Evolutionary conservation across 371 early-diverging fungal species (phyloP).

Genomic region (Batkoa obscura): DNA sequence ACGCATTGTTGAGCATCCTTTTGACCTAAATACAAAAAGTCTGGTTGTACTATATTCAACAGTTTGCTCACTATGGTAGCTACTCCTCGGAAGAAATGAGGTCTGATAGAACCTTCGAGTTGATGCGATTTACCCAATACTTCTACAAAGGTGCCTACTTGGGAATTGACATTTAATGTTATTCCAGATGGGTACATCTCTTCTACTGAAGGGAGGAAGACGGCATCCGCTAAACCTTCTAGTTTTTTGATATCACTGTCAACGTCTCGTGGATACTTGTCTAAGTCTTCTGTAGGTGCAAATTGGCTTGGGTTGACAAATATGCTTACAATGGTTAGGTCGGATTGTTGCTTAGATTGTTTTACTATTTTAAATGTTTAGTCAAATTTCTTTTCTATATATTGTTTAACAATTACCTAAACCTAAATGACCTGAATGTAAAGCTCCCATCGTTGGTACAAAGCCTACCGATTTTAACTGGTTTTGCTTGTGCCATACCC

Average conservation of each 20-base stretch:
- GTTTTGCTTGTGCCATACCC: slow-evolving; percentile 35
- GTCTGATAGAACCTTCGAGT: slow-evolving; percentile 79
- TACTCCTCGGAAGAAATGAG: slow-evolving; percentile 95
- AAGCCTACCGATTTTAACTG: slow-evolving; percentile 35
- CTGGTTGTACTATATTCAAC: slow-evolving; percentile 75
- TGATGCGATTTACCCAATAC: slow-evolving; percentile 74
- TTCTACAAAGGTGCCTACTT: slow-evolving; percentile 80
- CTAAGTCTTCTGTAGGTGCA: slow-evolving; percentile 85
- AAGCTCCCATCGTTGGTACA: slow-evolving; percentile 82
- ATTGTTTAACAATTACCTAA: slow-evolving; percentile 24
- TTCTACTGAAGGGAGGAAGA: slow-evolving; percentile 59
- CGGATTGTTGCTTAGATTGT: slow-evolving; percentile 34
- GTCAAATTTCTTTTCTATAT: too few species aligned
- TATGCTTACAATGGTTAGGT: slow-evolving; percentile 59
- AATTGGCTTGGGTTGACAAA: slow-evolving; percentile 97
- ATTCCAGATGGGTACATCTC: slow-evolving; percentile 93
- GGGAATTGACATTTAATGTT: slow-evolving; percentile 43
- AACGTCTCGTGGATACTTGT: slow-evolving; percentile 74
- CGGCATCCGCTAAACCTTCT: slow-evolving; percentile 24
- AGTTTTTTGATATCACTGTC: slow-evolving; percentile 51
- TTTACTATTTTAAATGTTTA: slow-evolving; percentile 16
- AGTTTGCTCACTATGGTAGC: slow-evolving; percentile 90
- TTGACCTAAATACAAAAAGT: slow-evolving; percentile 78
- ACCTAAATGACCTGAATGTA: slow-evolving; percentile 72
- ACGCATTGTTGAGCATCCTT: slow-evolving; percentile 95